phyloP scores from a whole-genome alignment of 768 basidiomycete genomes.

The Infundibulicybe gibba region DNA sequence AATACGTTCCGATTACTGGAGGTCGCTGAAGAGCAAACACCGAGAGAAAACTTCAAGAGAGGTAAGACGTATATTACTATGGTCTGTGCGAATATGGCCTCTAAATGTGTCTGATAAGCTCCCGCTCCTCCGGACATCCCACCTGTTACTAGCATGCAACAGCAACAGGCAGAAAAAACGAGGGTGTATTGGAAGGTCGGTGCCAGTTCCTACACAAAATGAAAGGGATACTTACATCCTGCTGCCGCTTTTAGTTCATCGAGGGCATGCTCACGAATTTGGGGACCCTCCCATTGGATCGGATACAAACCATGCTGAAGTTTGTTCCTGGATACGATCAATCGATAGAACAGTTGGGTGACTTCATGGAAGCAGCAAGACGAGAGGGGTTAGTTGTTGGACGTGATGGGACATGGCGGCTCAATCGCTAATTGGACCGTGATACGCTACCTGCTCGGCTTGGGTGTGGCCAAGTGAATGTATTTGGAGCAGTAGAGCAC shows the following conservation, averaged over 20 bases:
- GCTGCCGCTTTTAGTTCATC: conserved; percentile 55
- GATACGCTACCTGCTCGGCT: too few relatives aligned
- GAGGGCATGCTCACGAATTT: conserved; percentile 92
- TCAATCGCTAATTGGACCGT: conserved; percentile 13
- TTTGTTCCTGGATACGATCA: conserved; percentile 82
- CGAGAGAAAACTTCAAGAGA: conserved; percentile 19
- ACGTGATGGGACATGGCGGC: conserved; percentile 69
- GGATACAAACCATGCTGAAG: conserved; percentile 88
- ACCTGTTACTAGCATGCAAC: conserved; percentile 54
- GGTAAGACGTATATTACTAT: conserved; percentile 14
- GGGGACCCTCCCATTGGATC: conserved; percentile 66
- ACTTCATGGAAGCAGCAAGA: conserved; percentile 79
- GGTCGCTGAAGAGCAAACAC: conserved; percentile 43
- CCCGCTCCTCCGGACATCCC: conserved; percentile 36
- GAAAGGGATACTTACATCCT: background rate
- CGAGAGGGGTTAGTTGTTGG: conserved; percentile 72
- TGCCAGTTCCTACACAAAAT: background rate
- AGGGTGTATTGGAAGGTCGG: conserved; percentile 82
- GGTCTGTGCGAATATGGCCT: background rate
- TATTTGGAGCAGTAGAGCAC: too few relatives aligned
- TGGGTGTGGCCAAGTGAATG: too few relatives aligned
- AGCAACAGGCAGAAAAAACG: conserved; percentile 85
- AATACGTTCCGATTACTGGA: conserved; percentile 66
- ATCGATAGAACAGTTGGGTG: conserved; percentile 71
- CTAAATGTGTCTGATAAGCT: conserved; percentile 7